Base-by-base conservation (phyloP, 495 filamentous ascomycete genomes). In the Aspergillus avenaceus region DNA sequence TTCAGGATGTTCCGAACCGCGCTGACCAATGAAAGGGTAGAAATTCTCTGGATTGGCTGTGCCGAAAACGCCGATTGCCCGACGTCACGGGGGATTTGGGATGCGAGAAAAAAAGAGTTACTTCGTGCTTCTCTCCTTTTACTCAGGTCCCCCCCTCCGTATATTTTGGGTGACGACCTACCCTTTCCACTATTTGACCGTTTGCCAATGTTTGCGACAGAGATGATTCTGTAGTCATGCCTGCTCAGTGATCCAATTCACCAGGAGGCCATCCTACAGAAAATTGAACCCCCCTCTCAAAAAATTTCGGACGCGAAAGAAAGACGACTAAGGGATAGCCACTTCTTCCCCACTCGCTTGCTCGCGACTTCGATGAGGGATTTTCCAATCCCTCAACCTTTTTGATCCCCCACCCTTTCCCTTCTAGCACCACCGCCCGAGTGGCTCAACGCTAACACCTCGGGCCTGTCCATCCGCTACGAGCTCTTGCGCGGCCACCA, bases 11-110 rank as follows among this genome's bases (percentile, higher is more conserved):
- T 56, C 52, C 59, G 55, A 45, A 24, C 55, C 50, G 46, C 25
- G 21, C 8, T 49, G 42, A 55, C 71, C 69, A 74, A 71, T 74
- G 22, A 62, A 31, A 56, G 49, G 29, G 16, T 22, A 50, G 47
- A 40, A 57, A 56, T 54, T 47, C 41, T 47, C 45, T n/a, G 51
- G 49, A 46, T 54, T 49, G 53, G 29, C 49, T n/a, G 56, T 64
- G 55, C 59, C 64, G 58, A 72, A 69, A 60, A 59, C 69, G 67
- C 63, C 61, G 61, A 58, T 50, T 64, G 62, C 65, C 66, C 59
- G 54, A 66, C 62, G 59, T 66, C 61, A 69, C 52, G 55, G 59
- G 45, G 38, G 49, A 52, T 53, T 53, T 53, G 34, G 49, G 41
- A 41, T 42, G 26, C 47, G 42, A 25, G 41, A 32, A 45, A 21